phyloP scores from a whole-genome alignment of 768 basidiomycete species.

The Naganishia onofrii region DNA sequence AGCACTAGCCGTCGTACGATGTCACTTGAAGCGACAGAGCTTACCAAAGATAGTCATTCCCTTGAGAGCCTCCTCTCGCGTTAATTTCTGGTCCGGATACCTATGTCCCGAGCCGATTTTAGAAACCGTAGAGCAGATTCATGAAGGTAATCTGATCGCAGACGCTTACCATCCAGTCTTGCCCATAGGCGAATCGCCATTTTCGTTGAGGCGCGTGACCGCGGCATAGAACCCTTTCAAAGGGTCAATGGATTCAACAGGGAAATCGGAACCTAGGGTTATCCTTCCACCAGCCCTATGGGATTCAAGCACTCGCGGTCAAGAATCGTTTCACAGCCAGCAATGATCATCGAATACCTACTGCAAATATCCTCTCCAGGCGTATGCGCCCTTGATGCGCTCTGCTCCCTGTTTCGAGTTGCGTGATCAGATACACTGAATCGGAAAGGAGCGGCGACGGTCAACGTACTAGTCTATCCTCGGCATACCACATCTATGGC shows the following conservation, averaged over 20 bases:
- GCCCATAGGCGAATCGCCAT: constrained; percentile 80
- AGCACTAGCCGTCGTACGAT: neutral
- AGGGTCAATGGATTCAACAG: constrained; percentile 86
- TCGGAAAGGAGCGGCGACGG: constrained; percentile 52
- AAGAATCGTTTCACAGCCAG: neutral
- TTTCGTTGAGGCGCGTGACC: constrained; percentile 65
- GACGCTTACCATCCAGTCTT: constrained; percentile 64
- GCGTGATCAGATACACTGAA: neutral
- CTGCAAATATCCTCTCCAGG: constrained; percentile 75
- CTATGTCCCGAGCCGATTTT: too few species aligned
- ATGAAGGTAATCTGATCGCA: neutral
- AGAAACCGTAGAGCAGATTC: neutral
- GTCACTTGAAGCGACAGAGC: constrained; percentile 21
- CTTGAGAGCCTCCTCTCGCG: constrained; percentile 70
- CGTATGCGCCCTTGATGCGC: constrained; percentile 83
- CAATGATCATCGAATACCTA: constrained; percentile 50
- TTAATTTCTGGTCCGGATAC: constrained; percentile 72
- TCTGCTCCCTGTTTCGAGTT: constrained; percentile 61
- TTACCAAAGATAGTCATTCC: constrained; percentile 74
- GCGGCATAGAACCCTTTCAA: constrained; percentile 87
- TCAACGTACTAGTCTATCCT: constrained; percentile 60
- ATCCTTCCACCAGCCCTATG: constrained; percentile 56
- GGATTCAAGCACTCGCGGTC: neutral
- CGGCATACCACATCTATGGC: constrained; percentile 91
- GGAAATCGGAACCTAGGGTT: constrained; percentile 89